Base-by-base conservation (phyloP, 2,329 filamentous ascomycete species). In the Paecilomyces dactylethromorphus region DNA sequence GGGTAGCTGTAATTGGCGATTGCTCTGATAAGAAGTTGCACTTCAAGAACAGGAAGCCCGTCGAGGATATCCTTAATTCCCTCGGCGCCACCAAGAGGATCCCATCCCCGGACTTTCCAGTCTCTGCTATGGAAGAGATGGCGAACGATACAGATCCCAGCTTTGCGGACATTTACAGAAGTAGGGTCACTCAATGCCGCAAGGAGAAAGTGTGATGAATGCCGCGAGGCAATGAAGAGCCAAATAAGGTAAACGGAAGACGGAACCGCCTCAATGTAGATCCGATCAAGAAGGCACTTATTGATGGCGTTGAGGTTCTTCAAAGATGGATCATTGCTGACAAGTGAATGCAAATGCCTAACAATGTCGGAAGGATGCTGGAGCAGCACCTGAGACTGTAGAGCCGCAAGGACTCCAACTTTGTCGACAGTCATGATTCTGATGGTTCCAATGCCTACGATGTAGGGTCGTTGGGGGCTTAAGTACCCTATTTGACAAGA, bases 71-170 rank as follows among this genome's bases (percentile, higher is more conserved):
- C 32, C 22, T 45, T 22, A 24, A 45, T 55, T 18, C 54, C 54
- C 32, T 32, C 26, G 21, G 54, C 54, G 18, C 54, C 54, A 24
- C 54, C 54, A 55, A 55, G 54, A 15, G 12, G 15, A 22, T 55
- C 54, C 54, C 54, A 55, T 8, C 54, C 54, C 15, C 35, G 54
- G 21, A 13, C 26, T 24, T 55, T 55, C 54, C 54, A 55, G 13
- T 21, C 32, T 24, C 15, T 31, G 21, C 15, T 39, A 10, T 39
- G 32, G 31, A 55, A 55, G 22, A 55, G 32, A 6, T 11, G 26
- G 8, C 54, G 32, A 21, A 39, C 13, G 32, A 55, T n/a, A 15
- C 18, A 15, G 24, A 55, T 55, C 11, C 31, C 54, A 39, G 54
- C 31, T 39, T 13, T 35, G 54, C 54, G 54, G 15, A 55, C 54